phyloP scores from a whole-genome alignment of 2,329 filamentous ascomycete genomes.

The Leptoxyphium fumago region DNA sequence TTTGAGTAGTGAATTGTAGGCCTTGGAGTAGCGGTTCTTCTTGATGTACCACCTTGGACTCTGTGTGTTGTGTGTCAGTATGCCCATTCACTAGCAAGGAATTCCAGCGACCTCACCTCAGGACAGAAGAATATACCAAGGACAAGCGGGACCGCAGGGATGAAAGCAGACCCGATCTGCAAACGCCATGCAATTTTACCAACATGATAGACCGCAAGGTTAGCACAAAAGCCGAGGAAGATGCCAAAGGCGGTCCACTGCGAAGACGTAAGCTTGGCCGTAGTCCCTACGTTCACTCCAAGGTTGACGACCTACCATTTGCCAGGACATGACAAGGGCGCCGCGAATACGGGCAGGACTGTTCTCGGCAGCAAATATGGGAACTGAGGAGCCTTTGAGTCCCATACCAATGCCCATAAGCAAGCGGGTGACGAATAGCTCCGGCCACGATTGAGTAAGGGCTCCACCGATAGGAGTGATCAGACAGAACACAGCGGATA shows the following conservation, averaged over 20 bases:
- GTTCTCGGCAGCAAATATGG: constrained; percentile 27
- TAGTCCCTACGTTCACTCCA: no score
- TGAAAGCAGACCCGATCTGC: constrained; percentile 32
- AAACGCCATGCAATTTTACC: constrained; percentile 29
- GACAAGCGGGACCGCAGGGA: constrained; percentile 31
- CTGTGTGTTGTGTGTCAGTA: not conserved
- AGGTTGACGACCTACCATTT: constrained; percentile 30
- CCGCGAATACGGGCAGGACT: constrained; percentile 40
- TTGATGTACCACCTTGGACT: constrained; percentile 24
- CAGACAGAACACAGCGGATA: constrained; percentile 35
- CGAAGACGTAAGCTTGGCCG: constrained; percentile 15
- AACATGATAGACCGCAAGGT: constrained; percentile 25
- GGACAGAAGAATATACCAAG: constrained; percentile 24
- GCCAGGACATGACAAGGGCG: constrained; percentile 69
- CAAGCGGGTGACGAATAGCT: constrained; percentile 54
- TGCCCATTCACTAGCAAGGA: not conserved
- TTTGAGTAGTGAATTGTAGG: constrained; percentile 24
- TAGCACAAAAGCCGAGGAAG: constrained; percentile 37
- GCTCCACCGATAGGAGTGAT: constrained; percentile 55
- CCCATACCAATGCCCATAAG: constrained; percentile 45
- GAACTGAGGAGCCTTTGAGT: constrained; percentile 30
- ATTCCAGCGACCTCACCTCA: constrained; percentile 1
- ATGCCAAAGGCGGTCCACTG: constrained; percentile 50
- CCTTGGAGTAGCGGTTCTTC: constrained; percentile 23
- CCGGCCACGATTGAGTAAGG: constrained; percentile 48